These are phyloP conservation scores for Candida awuae DNA, from an alignment of 805 yeast genomes.

Conservation along the genomic window DNA sequence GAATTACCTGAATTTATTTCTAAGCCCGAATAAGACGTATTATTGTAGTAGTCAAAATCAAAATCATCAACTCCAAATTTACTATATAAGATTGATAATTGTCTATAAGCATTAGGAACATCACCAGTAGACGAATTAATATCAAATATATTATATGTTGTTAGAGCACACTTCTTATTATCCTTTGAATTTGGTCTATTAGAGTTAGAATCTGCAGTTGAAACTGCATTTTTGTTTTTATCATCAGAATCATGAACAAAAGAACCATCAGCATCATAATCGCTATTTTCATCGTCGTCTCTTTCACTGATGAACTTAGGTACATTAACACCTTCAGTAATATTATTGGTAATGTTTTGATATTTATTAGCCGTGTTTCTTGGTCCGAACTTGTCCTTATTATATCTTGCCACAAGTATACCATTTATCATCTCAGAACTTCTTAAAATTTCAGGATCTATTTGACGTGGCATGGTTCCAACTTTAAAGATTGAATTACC, in stretches of 20 bases:
- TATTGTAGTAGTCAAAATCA: slow-evolving; percentile 80
- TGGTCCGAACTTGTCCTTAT: slow-evolving; percentile 47
- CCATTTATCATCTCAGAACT: slow-evolving; percentile 31
- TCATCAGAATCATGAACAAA: not conserved
- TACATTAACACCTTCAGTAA: slow-evolving; percentile 19
- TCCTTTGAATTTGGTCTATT: not conserved
- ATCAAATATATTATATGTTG: slow-evolving; percentile 23
- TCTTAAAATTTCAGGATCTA: slow-evolving; percentile 42
- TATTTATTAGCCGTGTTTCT: slow-evolving; percentile 43
- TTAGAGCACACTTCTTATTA: not conserved
- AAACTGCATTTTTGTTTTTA: too few relatives aligned
- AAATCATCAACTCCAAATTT: slow-evolving; percentile 91
- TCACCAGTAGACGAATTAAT: slow-evolving; percentile 29
- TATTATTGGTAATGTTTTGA: slow-evolving; percentile 29
- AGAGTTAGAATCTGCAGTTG: too few relatives aligned
- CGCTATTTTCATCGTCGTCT: slow-evolving; percentile 26
- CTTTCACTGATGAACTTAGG: slow-evolving; percentile 61
- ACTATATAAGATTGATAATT: slow-evolving; percentile 71
- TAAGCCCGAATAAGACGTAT: slow-evolving; percentile 69
- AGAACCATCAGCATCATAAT: slow-evolving; percentile 11
- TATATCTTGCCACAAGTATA: slow-evolving; percentile 41
- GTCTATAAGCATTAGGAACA: slow-evolving; percentile 69
- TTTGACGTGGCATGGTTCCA: slow-evolving; percentile 47
- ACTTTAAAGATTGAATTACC: slow-evolving; percentile 49
- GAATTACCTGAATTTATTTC: slow-evolving; percentile 81